Conservation (phyloP, 306 rosid genomes). For the Amphicarpaea edgeworthii region DNA sequence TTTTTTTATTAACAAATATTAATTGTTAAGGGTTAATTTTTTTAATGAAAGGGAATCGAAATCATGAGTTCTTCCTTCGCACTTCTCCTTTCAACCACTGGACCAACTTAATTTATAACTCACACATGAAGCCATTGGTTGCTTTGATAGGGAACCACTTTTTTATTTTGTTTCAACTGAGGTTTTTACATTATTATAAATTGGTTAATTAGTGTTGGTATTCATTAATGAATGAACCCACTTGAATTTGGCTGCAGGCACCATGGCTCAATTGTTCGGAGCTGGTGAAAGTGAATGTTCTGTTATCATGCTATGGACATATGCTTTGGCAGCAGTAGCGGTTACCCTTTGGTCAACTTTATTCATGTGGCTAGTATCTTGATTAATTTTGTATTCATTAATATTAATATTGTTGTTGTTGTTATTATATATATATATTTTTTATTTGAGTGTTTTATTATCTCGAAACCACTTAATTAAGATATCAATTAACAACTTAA, state of each 20-base stretch:
- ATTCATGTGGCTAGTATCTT: conserved; percentile 75
- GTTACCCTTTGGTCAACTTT: conserved; percentile 83
- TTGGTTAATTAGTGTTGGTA: not conserved
- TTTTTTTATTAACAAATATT: too few relatives aligned
- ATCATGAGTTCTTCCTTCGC: too few relatives aligned
- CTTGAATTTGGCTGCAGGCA: conserved; percentile 59
- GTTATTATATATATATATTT: not conserved
- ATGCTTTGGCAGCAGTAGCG: conserved; percentile 69
- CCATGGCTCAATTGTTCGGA: conserved; percentile 80
- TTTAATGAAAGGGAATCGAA: too few relatives aligned
- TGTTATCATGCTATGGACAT: conserved; percentile 77
- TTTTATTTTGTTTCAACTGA: too few relatives aligned
- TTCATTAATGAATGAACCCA: not conserved
- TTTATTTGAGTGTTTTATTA: not conserved
- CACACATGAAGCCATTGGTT: too few relatives aligned
- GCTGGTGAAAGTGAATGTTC: conserved; percentile 78
- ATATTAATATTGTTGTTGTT: not conserved
- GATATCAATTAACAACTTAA: not conserved
- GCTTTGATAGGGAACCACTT: too few relatives aligned
- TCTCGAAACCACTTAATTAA: not conserved
- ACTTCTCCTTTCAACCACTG: too few relatives aligned
- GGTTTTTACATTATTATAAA: not conserved
- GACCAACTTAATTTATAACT: too few relatives aligned
- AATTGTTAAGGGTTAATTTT: too few relatives aligned
- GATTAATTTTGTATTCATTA: conserved; percentile 40